These are phyloP conservation scores for Bonia amplexicaulis DNA, from an alignment of 176 grass and related monocot species.

Conservation along the genomic window DNA sequence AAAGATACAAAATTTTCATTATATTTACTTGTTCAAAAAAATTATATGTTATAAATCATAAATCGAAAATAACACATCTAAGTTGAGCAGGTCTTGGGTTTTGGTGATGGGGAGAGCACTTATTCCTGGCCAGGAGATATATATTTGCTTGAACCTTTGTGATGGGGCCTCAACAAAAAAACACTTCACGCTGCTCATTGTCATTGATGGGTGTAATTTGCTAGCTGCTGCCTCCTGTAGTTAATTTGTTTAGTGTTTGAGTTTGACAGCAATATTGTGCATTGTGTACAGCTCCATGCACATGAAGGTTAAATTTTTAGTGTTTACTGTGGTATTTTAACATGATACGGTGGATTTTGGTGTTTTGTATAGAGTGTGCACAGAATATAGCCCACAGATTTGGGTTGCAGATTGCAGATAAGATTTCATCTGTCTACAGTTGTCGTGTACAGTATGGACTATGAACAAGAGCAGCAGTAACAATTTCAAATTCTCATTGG, in stretches of 20 bases:
- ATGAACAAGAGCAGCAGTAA: neutral
- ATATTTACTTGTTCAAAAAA: no score
- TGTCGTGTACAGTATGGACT: neutral
- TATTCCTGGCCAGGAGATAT: neutral
- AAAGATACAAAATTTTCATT: no score
- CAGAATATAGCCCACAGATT: neutral
- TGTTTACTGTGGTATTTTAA: neutral
- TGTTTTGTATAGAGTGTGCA: neutral
- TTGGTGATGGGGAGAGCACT: constrained; percentile 19
- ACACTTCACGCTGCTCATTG: constrained; percentile 3
- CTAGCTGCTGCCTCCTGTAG: neutral
- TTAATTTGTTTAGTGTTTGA: neutral
- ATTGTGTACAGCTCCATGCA: neutral
- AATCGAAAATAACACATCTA: no score
- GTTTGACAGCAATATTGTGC: neutral
- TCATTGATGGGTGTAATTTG: neutral
- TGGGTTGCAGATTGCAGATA: neutral
- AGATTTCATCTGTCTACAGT: neutral
- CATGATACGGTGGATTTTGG: neutral
- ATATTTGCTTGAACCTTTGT: constrained; percentile 12
- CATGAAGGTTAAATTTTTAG: neutral
- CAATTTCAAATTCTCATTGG: neutral
- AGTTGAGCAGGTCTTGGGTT: constrained; percentile 30
- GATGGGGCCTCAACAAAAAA: neutral
- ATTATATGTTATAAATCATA: no score